Conservation (phyloP, 345 rosid genomes). For the Pelargonium nanum region DNA sequence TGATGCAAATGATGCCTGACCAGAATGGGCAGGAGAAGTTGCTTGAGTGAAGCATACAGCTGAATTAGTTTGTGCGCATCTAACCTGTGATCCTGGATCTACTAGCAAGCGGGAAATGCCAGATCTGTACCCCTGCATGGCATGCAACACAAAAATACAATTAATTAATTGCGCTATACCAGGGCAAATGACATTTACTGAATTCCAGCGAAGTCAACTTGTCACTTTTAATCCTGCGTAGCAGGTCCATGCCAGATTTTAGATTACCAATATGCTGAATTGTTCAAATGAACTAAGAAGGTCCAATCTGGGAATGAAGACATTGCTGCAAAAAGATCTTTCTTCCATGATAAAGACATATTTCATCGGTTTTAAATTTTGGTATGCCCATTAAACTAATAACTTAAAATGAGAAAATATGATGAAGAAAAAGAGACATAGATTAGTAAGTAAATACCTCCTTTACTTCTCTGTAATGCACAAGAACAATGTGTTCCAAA, state of each 20-base stretch:
- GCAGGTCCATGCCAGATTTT: no score
- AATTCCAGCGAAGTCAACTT: no score
- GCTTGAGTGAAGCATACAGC: constrained; percentile 19
- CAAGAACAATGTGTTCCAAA: constrained; percentile 69
- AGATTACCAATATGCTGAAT: neutral
- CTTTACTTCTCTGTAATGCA: constrained; percentile 78
- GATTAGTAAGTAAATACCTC: constrained; percentile 36
- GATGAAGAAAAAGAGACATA: neutral
- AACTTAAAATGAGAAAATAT: neutral
- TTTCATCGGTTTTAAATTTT: constrained; percentile 6
- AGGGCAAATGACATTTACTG: neutral
- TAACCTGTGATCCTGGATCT: constrained; percentile 26
- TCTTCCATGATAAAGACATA: neutral
- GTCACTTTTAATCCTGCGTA: no score
- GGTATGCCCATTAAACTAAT: neutral
- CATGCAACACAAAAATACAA: constrained; percentile 4
- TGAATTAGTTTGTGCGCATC: constrained; percentile 25
- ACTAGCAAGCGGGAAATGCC: constrained; percentile 20
- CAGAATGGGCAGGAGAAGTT: constrained; percentile 20
- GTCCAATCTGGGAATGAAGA: neutral
- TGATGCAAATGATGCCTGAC: constrained; percentile 24
- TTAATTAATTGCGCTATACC: constrained; percentile 4
- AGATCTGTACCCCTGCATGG: constrained; percentile 39
- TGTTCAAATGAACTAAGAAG: neutral
- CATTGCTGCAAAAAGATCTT: neutral